Conservation (phyloP, 2,329 filamentous ascomycete genomes). For the Arthroderma sp. region DNA sequence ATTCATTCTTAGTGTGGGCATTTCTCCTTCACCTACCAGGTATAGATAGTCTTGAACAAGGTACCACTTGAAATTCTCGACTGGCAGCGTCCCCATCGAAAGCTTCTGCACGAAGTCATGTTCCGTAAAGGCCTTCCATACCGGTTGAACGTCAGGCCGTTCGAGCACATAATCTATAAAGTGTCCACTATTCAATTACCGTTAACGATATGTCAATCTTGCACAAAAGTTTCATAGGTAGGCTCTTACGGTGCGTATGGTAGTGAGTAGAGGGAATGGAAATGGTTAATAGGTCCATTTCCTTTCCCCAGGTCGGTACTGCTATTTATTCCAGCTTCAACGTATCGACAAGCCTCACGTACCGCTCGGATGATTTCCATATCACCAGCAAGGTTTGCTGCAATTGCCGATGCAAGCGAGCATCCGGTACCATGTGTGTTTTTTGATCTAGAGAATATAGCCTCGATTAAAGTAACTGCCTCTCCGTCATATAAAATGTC, state of each 20-base stretch:
- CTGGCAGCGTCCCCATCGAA: slow-evolving; percentile 60
- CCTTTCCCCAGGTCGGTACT: slow-evolving; percentile 46
- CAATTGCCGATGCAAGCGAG: slow-evolving; percentile 68
- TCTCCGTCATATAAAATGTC: slow-evolving; percentile 61
- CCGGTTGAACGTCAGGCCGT: slow-evolving; percentile 56
- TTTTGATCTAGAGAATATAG: slow-evolving; percentile 56
- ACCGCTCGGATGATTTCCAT: slow-evolving; percentile 41
- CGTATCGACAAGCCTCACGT: slow-evolving; percentile 45
- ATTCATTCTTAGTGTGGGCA: too few species aligned
- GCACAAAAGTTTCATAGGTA: background rate
- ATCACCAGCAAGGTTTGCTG: slow-evolving; percentile 47
- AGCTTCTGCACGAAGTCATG: slow-evolving; percentile 73
- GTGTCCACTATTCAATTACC: slow-evolving; percentile 43
- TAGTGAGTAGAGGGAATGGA: slow-evolving; percentile 49
- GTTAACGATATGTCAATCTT: background rate
- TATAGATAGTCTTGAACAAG: slow-evolving; percentile 89
- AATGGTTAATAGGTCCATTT: slow-evolving; percentile 55
- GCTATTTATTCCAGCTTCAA: slow-evolving; percentile 50
- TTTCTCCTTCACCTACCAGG: slow-evolving; percentile 43
- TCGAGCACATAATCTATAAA: slow-evolving; percentile 76
- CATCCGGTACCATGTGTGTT: slow-evolving; percentile 95
- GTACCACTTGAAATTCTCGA: slow-evolving; percentile 74
- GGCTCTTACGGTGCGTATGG: slow-evolving; percentile 46
- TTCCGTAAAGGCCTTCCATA: slow-evolving; percentile 66
- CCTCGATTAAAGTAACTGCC: slow-evolving; percentile 52